Evolutionary conservation across 495 filamentous ascomycete genomes (phyloP).

Genomic region (Aspergillus saccharolyticus): DNA sequence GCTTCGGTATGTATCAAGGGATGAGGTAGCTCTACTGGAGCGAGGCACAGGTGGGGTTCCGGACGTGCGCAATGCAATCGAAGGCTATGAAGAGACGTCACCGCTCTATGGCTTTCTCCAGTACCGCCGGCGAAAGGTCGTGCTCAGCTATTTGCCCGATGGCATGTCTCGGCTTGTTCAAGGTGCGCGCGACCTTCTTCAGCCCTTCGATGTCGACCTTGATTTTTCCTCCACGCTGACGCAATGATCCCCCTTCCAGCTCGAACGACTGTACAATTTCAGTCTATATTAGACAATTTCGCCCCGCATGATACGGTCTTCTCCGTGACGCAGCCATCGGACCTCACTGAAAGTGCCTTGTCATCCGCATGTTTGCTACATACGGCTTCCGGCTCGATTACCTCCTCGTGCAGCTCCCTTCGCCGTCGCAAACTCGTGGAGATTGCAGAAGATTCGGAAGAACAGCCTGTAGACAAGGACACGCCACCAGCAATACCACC

Average conservation of each 20-base stretch:
- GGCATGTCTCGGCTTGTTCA: constrained; percentile 83
- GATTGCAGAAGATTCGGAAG: constrained; percentile 79
- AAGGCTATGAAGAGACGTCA: constrained; percentile 72
- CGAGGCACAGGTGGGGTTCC: constrained; percentile 78
- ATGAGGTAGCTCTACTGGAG: constrained; percentile 76
- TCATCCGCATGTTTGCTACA: constrained; percentile 87
- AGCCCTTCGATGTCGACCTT: constrained; percentile 2
- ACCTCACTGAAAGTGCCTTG: constrained; percentile 80
- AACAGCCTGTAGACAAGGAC: constrained; percentile 53
- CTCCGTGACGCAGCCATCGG: constrained; percentile 63
- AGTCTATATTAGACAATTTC: constrained; percentile 78
- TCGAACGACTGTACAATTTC: constrained; percentile 91
- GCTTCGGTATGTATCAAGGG: constrained; percentile 83
- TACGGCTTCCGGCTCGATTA: constrained; percentile 79
- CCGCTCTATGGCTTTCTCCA: constrained; percentile 89
- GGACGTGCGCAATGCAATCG: constrained; percentile 74
- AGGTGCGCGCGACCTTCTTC: constrained; percentile 53
- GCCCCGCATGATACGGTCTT: constrained; percentile 82
- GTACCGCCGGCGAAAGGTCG: constrained; percentile 83
- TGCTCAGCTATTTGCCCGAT: constrained; percentile 89
- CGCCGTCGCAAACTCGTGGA: constrained; percentile 73
- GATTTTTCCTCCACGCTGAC: constrained; percentile 6
- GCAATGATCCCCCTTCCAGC: constrained; percentile 44
- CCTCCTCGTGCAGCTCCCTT: constrained; percentile 78
- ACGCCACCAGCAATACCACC: constrained; percentile 24